Conservation (phyloP, 2,329 filamentous ascomycete species). For the Teratosphaeria viscida region DNA sequence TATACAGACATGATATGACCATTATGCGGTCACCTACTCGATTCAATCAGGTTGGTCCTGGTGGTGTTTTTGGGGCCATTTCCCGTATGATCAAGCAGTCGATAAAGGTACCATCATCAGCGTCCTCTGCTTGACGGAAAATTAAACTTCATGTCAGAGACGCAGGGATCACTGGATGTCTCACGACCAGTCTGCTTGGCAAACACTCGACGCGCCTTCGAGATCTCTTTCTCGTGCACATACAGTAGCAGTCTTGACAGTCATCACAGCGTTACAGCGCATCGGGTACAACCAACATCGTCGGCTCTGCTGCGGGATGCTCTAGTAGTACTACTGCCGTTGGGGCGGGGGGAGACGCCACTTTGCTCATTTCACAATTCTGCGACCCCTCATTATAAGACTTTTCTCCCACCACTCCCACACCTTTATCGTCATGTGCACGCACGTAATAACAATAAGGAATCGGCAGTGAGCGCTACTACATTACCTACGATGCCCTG, state of each 20-base stretch:
- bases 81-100: too few relatives aligned
- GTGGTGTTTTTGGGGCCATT: too few relatives aligned
- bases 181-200: neutral
- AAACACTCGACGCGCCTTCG: neutral
- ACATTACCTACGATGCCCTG: neutral
- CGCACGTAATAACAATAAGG: neutral
- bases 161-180: neutral
- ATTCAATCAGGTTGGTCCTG: neutral
- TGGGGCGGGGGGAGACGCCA: neutral
- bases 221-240: neutral
- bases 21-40: neutral
- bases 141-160: neutral
- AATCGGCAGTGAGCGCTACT: neutral
- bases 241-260: neutral
- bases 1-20: neutral
- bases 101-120: neutral
- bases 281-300: neutral
- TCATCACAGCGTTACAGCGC: neutral
- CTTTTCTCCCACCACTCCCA: neutral
- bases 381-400: neutral
- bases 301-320: neutral
- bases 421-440: neutral
- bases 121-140: too few relatives aligned
- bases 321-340: neutral
- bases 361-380: neutral